Conservation (phyloP, 2,329 filamentous ascomycete genomes). For the Epichloe aotearoae region DNA sequence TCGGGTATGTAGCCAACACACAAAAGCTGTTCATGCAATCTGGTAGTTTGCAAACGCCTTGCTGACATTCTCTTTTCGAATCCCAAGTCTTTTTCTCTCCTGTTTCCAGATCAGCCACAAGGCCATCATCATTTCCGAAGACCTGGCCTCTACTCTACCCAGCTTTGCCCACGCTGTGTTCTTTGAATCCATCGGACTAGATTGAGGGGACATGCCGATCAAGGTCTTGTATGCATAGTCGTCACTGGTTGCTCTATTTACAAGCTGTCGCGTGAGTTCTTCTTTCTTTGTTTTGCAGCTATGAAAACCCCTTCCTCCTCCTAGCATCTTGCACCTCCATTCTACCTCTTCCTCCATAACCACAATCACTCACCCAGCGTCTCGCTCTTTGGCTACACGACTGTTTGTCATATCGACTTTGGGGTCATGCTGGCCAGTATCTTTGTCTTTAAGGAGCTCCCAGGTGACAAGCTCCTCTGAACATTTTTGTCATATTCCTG, state of each 20-base stretch:
- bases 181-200: constrained; percentile 1
- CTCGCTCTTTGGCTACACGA: constrained; percentile 4
- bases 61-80: constrained; percentile 1
- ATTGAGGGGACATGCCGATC: constrained; percentile 10
- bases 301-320: background rate
- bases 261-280: constrained; percentile 18
- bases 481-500: background rate
- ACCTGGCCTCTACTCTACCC: constrained; percentile 3
- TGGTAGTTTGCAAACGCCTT: background rate
- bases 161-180: constrained; percentile 5
- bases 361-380: constrained; percentile 4
- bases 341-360: background rate
- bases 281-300: constrained; percentile 7
- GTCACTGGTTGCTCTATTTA: constrained; percentile 20
- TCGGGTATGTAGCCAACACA: background rate
- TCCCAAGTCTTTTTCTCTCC: constrained; percentile 3
- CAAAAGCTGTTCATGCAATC: background rate
- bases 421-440: constrained; percentile 7
- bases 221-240: constrained; percentile 26
- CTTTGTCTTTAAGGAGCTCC: constrained; percentile 1
- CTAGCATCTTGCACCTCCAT: background rate
- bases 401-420: constrained; percentile 6
- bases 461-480: background rate
- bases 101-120: constrained; percentile 4
- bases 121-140: constrained; percentile 6